phyloP scores from a whole-genome alignment of 371 early-diverging fungal genomes.

The Chytridiales sp. region DNA sequence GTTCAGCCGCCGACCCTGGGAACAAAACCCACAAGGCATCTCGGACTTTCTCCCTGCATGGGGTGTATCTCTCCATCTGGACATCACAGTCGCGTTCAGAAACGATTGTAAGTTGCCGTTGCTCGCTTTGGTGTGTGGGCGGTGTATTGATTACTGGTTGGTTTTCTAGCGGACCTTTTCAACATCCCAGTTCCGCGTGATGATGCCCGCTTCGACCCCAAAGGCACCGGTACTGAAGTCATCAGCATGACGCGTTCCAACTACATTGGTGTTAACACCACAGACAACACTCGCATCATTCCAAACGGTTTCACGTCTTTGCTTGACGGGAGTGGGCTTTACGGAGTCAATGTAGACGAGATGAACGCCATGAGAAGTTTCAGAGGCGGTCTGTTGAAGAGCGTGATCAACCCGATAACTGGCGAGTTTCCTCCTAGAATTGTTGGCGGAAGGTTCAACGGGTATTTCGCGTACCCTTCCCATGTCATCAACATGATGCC shows the following conservation, averaged over 20 bases:
- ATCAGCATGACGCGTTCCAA: constrained; percentile 22
- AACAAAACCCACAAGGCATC: constrained; percentile 15
- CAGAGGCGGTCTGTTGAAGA: constrained; percentile 24
- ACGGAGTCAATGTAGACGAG: constrained; percentile 22
- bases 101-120: constrained; percentile 15
- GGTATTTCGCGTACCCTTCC: constrained; percentile 9
- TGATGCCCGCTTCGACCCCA: constrained; percentile 30
- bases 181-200: constrained; percentile 26
- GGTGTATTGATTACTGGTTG: neutral
- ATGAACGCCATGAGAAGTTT: constrained; percentile 14
- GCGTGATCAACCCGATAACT: constrained; percentile 11
- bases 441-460: constrained; percentile 11
- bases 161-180: constrained; percentile 19
- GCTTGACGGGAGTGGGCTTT: constrained; percentile 36
- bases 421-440: constrained; percentile 27
- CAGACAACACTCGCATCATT: neutral
- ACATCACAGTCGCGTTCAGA: constrained; percentile 10
- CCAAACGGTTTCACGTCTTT: constrained; percentile 28
- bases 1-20: constrained; percentile 20
- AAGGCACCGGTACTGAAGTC: constrained; percentile 3
- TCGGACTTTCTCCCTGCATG: constrained; percentile 25
- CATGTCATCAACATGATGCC: constrained; percentile 17
- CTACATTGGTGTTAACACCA: constrained; percentile 4
- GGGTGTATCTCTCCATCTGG: constrained; percentile 28
- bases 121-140: neutral